Base-by-base conservation (phyloP, 1,139 yeast genomes). In the Debaryomyces sp. region DNA sequence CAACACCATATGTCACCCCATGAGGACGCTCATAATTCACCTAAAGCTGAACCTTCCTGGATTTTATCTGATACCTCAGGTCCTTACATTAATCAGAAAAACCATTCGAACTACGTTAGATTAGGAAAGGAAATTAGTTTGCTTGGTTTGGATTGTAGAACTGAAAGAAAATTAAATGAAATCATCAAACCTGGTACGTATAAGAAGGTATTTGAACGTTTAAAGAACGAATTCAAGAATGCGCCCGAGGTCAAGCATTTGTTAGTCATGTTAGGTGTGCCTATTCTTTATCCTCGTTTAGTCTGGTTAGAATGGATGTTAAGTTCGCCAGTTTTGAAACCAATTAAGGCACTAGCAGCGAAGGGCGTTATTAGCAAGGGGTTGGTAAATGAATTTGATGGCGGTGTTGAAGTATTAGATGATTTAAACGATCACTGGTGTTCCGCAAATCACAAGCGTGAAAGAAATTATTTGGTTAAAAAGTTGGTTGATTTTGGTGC, bases 391-490 rank as follows among this genome's bases (percentile, higher is more conserved):
- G 95, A 89, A 57, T 92, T 91, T 62, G 97, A 91, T 61, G 97
- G 97, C 1, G 83, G 87, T 39, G 84, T 92, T 17, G 98, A 92
- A 68, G 82, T 92, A 15, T 77, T 92, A 55, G 98, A 94, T 62
- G 98, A 92, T 64, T 77, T 94, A 63, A 87, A 91, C 62, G 99
- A 92, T 64, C 98, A 94, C 67, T 92, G 98, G 98, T 91, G 97
- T 67, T 87, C 97, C 5, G 78, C 78, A 51, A 80, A 85, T 64
- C 99, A 92, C 57, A 89, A 89, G 64, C 68, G 71, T 46, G 97
- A 89, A 67, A 78, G 97, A 51, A 89, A 89, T 65, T 63, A 63
- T 54, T 71, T 90, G 44, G 69, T 89, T 41, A 73, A 74, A 45
- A 70, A 73, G 46, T 70, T 89, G 44, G 81, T 82, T 54, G 80